Percentiles rank a stretch among this genome's conserved stretches.
Conservation (phyloP, 2,329 filamentous ascomycete species). For the Fusarium sp. region DNA sequence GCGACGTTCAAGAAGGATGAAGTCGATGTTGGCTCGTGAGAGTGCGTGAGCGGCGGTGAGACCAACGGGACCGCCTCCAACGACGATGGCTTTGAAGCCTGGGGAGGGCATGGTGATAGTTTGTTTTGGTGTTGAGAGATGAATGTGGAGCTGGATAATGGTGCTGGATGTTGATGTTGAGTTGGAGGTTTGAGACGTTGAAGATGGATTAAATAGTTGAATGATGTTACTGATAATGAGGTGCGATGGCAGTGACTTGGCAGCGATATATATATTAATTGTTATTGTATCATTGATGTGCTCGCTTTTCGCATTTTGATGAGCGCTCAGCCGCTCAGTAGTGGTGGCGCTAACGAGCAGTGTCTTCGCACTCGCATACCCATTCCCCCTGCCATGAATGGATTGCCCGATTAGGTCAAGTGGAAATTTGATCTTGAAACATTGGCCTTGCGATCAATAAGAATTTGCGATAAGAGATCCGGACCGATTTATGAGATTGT, state of each 20-base stretch:
- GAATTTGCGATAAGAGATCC: neutral
- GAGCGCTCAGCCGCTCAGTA: neutral
- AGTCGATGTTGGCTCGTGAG: slow-evolving; percentile 54
- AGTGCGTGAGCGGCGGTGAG: slow-evolving; percentile 49
- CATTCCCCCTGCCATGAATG: neutral
- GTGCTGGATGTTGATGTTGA: neutral
- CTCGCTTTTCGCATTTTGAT: slow-evolving; percentile 4
- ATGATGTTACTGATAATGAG: neutral
- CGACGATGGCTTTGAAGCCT: slow-evolving; percentile 47
- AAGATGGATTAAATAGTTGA: no score
- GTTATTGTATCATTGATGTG: neutral
- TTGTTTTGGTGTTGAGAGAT: neutral
- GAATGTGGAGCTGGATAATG: neutral
- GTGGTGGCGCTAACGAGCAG: neutral
- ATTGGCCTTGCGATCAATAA: neutral
- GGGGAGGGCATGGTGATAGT: neutral
- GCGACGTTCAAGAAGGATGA: slow-evolving; percentile 56
- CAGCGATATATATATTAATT: neutral
- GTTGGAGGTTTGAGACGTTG: neutral
- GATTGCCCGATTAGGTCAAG: slow-evolving; percentile 5
- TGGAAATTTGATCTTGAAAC: neutral
- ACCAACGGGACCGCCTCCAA: slow-evolving; percentile 50
- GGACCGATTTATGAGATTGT: neutral
- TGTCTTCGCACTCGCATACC: slow-evolving; percentile 24
- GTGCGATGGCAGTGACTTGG: neutral